Conservation (phyloP, 768 basidiomycete species). For the Suillus tomentosus region DNA sequence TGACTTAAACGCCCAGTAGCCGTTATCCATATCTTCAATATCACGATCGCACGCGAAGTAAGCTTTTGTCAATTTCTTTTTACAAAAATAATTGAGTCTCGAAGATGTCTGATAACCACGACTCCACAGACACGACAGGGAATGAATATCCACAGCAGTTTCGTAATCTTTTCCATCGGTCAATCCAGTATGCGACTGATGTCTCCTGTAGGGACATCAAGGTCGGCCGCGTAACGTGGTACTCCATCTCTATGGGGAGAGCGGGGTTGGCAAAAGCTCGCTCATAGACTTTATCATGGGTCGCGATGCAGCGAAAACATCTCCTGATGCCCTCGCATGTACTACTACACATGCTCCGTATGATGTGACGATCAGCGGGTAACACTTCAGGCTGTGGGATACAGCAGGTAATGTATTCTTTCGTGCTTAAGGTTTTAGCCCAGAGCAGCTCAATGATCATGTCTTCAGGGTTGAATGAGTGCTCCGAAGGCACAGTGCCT, state of each 20-base stretch:
- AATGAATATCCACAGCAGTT: too few species aligned
- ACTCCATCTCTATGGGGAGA: constrained; percentile 30
- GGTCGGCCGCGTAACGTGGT: constrained; percentile 30
- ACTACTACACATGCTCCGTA: constrained; percentile 33
- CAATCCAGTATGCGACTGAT: too few species aligned
- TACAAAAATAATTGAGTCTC: background rate
- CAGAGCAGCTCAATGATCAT: constrained; percentile 27
- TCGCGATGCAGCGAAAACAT: constrained; percentile 29
- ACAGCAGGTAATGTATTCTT: constrained; percentile 37
- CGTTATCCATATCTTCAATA: constrained; percentile 1
- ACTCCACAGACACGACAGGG: constrained; percentile 7
- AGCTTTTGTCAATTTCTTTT: background rate
- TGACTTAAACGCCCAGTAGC: background rate
- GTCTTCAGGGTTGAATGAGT: constrained; percentile 25
- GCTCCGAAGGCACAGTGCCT: constrained; percentile 8
- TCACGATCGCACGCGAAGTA: background rate
- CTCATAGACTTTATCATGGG: constrained; percentile 42
- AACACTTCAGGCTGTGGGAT: constrained; percentile 31
- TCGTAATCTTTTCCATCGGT: too few species aligned
- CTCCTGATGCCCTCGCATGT: constrained; percentile 34
- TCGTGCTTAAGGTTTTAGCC: constrained; percentile 16
- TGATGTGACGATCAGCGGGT: constrained; percentile 22
- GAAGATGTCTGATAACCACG: constrained; percentile 14
- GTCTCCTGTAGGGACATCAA: background rate
- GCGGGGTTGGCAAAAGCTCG: constrained; percentile 42